These are phyloP conservation scores for Detonula confervacea DNA, from an alignment of 352 stramenopile species.

Conservation along the genomic window DNA sequence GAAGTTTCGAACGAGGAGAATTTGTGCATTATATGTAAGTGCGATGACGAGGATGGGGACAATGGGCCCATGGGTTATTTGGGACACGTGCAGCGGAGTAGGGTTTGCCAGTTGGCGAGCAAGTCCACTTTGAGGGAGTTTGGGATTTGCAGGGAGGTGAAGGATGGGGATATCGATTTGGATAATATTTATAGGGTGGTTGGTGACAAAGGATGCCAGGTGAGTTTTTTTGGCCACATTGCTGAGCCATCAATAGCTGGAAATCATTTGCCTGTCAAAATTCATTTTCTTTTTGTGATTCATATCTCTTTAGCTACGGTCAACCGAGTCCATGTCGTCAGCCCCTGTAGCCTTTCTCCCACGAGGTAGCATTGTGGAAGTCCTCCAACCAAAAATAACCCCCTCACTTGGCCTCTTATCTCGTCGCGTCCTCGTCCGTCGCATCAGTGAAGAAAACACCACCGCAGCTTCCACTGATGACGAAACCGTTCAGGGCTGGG, in stretches of 20 bases:
- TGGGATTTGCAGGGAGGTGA: too few species aligned
- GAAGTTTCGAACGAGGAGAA: slow-evolving; percentile 79
- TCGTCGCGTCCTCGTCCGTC: slow-evolving; percentile 73
- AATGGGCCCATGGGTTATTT: slow-evolving; percentile 85
- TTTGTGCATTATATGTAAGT: slow-evolving; percentile 86
- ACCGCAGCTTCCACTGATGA: slow-evolving; percentile 20
- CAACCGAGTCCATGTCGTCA: slow-evolving; percentile 81
- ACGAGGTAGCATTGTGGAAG: slow-evolving; percentile 75
- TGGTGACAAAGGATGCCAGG: slow-evolving; percentile 84
- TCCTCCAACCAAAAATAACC: slow-evolving; percentile 71
- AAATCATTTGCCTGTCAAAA: too few species aligned
- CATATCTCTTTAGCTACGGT: slow-evolving; percentile 55
- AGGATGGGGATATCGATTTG: slow-evolving; percentile 48
- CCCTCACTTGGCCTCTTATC: slow-evolving; percentile 79
- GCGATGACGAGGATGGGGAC: slow-evolving; percentile 82
- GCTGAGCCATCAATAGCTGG: too few species aligned
- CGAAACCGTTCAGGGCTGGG: slow-evolving; percentile 73
- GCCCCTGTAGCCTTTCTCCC: slow-evolving; percentile 76
- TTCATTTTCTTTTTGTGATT: neutral
- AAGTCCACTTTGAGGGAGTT: slow-evolving; percentile 43
- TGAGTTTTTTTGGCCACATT: slow-evolving; percentile 41
- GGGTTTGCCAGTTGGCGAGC: slow-evolving; percentile 67
- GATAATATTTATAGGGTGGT: slow-evolving; percentile 79
- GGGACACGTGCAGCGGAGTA: slow-evolving; percentile 83
- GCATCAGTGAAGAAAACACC: slow-evolving; percentile 43